These are phyloP conservation scores for Pinus taeda DNA, from an alignment of 75 land plant species.

Conservation along the genomic window DNA sequence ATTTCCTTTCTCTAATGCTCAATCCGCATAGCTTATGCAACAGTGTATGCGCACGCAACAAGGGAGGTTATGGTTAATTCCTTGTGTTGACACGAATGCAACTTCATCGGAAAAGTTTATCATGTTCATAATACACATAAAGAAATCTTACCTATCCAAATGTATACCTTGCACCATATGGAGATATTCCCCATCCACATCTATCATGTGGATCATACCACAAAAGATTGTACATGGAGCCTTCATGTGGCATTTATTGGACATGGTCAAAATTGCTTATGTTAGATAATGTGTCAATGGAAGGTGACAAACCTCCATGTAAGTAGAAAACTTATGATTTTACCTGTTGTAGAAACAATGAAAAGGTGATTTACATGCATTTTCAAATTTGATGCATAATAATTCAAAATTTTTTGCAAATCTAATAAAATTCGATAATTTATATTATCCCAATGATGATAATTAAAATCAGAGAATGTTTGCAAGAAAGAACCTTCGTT, in stretches of 20 bases:
- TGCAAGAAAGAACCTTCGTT: too few species aligned
- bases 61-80: neutral
- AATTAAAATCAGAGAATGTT: neutral
- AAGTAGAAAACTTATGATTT: conserved; percentile 94
- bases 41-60: neutral
- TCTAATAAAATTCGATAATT: neutral
- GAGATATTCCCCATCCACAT: conserved; percentile 98
- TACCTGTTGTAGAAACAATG: conserved; percentile 36
- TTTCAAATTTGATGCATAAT: neutral
- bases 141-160: conserved; percentile 72
- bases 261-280: conserved; percentile 90
- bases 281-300: conserved; percentile 90
- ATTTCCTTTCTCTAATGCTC: too few species aligned
- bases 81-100: neutral
- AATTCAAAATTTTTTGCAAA: neutral
- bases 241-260: conserved; percentile 95
- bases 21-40: neutral
- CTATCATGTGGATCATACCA: conserved; percentile 97
- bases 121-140: neutral
- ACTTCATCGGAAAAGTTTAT: neutral
- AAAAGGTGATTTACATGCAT: neutral
- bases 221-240: conserved; percentile 88
- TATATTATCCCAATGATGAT: neutral
- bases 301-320: conserved; percentile 94
- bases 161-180: conserved; percentile 89